Base-by-base conservation (phyloP, 2,329 filamentous ascomycete species). In the Colletotrichum sp. region DNA sequence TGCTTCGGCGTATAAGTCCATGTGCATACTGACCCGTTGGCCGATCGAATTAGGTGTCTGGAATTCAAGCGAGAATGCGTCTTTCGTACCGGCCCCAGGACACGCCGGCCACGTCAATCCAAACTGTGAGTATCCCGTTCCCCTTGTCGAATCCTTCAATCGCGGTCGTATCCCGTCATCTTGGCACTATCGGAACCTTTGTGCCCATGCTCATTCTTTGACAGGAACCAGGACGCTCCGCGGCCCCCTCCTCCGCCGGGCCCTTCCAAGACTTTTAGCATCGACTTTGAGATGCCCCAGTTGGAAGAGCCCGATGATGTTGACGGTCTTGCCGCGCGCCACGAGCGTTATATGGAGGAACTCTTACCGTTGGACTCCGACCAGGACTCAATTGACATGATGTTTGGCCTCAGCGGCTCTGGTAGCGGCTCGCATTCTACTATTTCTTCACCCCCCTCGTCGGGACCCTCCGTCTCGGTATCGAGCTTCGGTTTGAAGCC, bases 1-100 rank as follows among this genome's bases (percentile, higher is more conserved):
- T 39, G n/a, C 15, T 36, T 62, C 66, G 71, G 75, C 75, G 49
- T 75, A 29, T 77, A 75, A 70, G 62, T 70, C 27, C n/a, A 36
- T 44, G 7, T 52, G 34, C n/a, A 34, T 68, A 52, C 59, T 75
- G 29, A 67, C 71, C 22, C 59, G n/a, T 34, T 12, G 25, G 30
- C 71, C 34, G n/a, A n/a, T 15, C 30, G 19, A 70, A 7, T 27
- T 74, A 91, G 89, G 78, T 91, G 90, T 79, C 85, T 88, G 65
- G 86, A 88, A 62, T 89, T 87, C 34, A 90, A 90, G 80, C 84
- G 86, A 68, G 89, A 91, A 81, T 91, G 89, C 73, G 83, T 91
- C 71, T 89, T 89, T 76, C 86, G 88, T 64, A 88, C 87, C 1
- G 87, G 85, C 9, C 87, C 89, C 0, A 85, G 89, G 16, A 89